Evolutionary conservation across 2,329 filamentous ascomycete species (phyloP).

Genomic region (Ceratocystis diversiconidia): DNA sequence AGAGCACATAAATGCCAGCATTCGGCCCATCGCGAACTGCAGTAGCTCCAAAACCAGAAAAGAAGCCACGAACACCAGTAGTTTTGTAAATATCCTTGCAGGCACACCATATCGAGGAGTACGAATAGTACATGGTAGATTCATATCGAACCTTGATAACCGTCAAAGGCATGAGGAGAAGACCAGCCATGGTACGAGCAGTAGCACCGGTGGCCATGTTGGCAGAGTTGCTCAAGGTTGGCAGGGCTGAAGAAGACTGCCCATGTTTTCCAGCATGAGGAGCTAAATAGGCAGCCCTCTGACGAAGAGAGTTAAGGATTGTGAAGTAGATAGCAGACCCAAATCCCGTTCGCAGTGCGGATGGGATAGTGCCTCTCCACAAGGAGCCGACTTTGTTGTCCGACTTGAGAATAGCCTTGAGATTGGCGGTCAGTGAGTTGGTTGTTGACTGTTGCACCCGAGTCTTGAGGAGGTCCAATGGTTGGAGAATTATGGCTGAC

Average conservation of each 20-base stretch:
- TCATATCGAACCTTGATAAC: conserved; percentile 96
- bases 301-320: conserved; percentile 66
- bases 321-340: conserved; percentile 93
- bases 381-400: conserved; percentile 49
- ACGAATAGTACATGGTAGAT: conserved; percentile 65
- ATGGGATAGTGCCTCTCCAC: conserved; percentile 88
- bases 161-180: conserved; percentile 89
- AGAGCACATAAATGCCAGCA: conserved; percentile 82
- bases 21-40: conserved; percentile 92
- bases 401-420: conserved; percentile 46
- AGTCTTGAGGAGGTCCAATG: conserved; percentile 91
- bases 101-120: conserved; percentile 61
- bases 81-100: conserved; percentile 56
- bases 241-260: conserved; percentile 59
- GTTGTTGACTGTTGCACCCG: conserved; percentile 77
- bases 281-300: conserved; percentile 15
- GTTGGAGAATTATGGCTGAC: conserved; percentile 82
- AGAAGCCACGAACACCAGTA: conserved; percentile 73
- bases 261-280: conserved; percentile 18
- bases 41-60: conserved; percentile 85
- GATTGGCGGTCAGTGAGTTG: conserved; percentile 51
- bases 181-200: conserved; percentile 73
- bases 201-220: conserved; percentile 76
- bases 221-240: conserved; percentile 66
- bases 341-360: conserved; percentile 81